Percentiles rank a stretch among this genome's conserved stretches.
phyloP scores from a whole-genome alignment of 2,329 filamentous ascomycete species.

The Fusarium pseudoanthophilum region DNA sequence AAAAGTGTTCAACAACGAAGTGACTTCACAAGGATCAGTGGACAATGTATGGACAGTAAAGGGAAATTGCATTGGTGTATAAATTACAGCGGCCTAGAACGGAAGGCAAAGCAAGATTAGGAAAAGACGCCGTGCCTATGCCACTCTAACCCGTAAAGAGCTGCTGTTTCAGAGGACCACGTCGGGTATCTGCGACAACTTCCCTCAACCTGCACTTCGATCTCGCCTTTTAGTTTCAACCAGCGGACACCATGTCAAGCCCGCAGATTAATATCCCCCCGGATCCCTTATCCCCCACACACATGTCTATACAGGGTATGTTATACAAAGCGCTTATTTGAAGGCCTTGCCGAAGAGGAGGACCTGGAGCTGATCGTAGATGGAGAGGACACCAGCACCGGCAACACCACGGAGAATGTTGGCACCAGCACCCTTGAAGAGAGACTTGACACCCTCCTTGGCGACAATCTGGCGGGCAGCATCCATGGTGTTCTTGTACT shows the following conservation, averaged over 20 bases:
- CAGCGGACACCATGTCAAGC: conserved; percentile 52
- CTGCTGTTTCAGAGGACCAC: conserved; percentile 54
- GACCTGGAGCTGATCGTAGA: conserved; percentile 99
- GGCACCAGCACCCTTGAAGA: conserved; percentile 99
- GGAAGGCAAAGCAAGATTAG: conserved; percentile 57
- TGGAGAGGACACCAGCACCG: conserved; percentile 99
- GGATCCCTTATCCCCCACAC: conserved; percentile 45
- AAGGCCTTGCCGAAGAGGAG: conserved; percentile 99
- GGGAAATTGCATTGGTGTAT: conserved; percentile 69
- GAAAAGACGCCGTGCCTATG: conserved; percentile 61
- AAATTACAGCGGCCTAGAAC: conserved; percentile 71
- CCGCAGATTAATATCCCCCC: conserved; percentile 47
- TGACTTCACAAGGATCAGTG: background rate
- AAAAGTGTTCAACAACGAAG: background rate
- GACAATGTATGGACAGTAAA: conserved; percentile 42
- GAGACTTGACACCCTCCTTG: conserved; percentile 97
- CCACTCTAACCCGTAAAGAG: conserved; percentile 61
- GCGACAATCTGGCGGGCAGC: conserved; percentile 96
- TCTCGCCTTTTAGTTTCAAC: conserved; percentile 60
- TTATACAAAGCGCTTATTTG: conserved; percentile 68
- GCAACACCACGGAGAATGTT: conserved; percentile 99
- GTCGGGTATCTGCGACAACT: conserved; percentile 54
- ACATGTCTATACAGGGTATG: conserved; percentile 56
- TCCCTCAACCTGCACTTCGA: conserved; percentile 57
- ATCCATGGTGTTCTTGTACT: conserved; percentile 98